Base-by-base conservation (phyloP, 441 rosid genomes). In the Populus hybrid region DNA sequence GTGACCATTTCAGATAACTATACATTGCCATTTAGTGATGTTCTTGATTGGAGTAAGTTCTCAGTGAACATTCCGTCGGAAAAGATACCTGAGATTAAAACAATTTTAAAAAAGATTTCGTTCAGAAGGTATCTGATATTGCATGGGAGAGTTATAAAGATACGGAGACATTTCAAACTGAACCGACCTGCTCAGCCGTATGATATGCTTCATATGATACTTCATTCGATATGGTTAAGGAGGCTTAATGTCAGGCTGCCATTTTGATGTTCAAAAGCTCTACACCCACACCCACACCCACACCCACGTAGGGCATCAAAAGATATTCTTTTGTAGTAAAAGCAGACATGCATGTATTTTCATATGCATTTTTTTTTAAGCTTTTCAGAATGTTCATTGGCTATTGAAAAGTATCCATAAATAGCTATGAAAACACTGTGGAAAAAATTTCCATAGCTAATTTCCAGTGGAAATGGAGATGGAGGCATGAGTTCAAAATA, bases 221-320 rank as follows among this genome's bases (percentile, higher is more conserved):
- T 87, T 74, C 90, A 86, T 56, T 89, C 92, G 1, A 79, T 89
- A n/a, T 90, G 91, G 94, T 73, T 89, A 31, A 80, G 90, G 81
- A 81, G 91, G 77, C 82, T 89, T 31, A 86, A 90, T 71, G 69
- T 89, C 63, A 83, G 53, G 78, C 63, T 84, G 50, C 6, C 12
- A 7, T 72, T 12, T 38, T 68, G 42, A 38, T 38, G 42, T 7
- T 38, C 42, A 38, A 9, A 38, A 9, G 11, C 42, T 2, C 2
- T 9, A 7, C 11, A 8, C 42, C 42, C 42, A 38, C 33, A 31
- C 42, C 11, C 11, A 38, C 11, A 8, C 42, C 42, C 42, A 38
- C 33, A 31, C 42, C 11, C 11, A 38, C 11, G 11, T 9, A 38
- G 36, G 42, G 42, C 42, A 9, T 38, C 42, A 38, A 38, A 38